Evolutionary conservation across 1,139 yeast genomes (phyloP), one percentile per base, ranked within the genome.

Genomic region (Suhomyces terraborum): DNA sequence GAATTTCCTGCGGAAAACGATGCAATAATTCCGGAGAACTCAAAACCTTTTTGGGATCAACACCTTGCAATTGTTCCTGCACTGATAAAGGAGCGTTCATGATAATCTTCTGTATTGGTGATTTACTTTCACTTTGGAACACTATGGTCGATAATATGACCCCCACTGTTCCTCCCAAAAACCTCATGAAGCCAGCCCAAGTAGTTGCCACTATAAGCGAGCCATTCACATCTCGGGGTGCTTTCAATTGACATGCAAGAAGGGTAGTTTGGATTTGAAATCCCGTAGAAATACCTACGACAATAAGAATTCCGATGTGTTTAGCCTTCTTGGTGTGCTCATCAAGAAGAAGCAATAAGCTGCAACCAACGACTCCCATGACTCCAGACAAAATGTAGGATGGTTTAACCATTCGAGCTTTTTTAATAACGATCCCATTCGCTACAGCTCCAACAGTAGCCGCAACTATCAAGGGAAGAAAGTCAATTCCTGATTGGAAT

Each of bases 211-310:
- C 25, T 23, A 57, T 53, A 35, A 56, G 36, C 4, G 56, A 50
- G 1, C 62, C 59, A 0, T 49, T 46, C 8, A 53, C 27, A 19
- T 53, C 45, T 12, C 45, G 47, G 1, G 64, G 62, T 1, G 62
- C 62, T 35, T 47, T 46, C 13, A 58, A 19, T 28, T 59, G 62
- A 6, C 52, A 51, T 3, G 61, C 48, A n/a, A 59, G 40, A 6
- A 55, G 35, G 1, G 61, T 41, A 29, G 50, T 44, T 30, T 58
- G 64, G 35, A 57, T 46, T 38, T 48, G 56, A n/a, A 57, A 43
- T 0, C 62, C 62, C 6, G 51, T 45, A 2, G 58, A 45, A 4
- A 58, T 43, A 14, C 64, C 64, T 17, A 46, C 38, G 8, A 53
- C 47, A 8, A 59, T 53, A 9, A 55, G 44, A 7, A 16, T 7